These are phyloP conservation scores for Colletotrichum tanaceti DNA, from an alignment of 2,329 filamentous ascomycete genomes.

Conservation along the genomic window DNA sequence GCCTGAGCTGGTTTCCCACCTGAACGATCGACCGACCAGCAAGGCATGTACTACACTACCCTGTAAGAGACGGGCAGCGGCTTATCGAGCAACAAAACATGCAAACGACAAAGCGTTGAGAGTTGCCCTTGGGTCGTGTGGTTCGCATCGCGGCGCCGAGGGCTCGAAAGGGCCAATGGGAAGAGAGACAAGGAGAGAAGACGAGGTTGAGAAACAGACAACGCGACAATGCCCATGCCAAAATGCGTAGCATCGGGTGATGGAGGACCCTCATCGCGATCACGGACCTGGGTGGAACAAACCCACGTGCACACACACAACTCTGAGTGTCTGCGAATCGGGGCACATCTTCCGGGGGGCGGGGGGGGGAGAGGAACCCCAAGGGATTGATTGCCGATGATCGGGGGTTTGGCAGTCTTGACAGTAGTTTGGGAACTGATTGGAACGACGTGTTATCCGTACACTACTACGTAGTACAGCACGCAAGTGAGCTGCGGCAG, in stretches of 20 bases:
- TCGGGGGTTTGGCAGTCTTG: neutral
- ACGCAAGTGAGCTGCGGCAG: neutral
- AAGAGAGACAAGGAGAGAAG: no score
- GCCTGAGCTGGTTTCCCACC: neutral
- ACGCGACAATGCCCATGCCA: neutral
- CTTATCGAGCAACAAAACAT: neutral
- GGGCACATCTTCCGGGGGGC: neutral
- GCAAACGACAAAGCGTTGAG: neutral
- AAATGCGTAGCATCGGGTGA: neutral
- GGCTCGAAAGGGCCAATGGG: neutral
- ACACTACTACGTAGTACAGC: neutral
- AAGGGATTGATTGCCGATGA: neutral
- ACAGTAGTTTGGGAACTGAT: neutral
- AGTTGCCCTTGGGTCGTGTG: neutral
- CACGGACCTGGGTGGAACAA: neutral
- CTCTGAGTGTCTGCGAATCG: neutral
- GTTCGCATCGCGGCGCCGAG: neutral
- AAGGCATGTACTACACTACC: neutral
- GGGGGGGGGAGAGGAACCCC: no score
- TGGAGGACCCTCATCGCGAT: conserved; percentile 7
- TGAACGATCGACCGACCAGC: neutral
- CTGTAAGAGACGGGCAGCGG: neutral
- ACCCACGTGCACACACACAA: conserved; percentile 7
- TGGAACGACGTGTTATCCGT: neutral
- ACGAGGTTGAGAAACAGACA: no score